Evolutionary conservation across 306 rosid genomes (phyloP), one percentile per base, ranked within the genome.

Genomic region (Malus domestica): DNA sequence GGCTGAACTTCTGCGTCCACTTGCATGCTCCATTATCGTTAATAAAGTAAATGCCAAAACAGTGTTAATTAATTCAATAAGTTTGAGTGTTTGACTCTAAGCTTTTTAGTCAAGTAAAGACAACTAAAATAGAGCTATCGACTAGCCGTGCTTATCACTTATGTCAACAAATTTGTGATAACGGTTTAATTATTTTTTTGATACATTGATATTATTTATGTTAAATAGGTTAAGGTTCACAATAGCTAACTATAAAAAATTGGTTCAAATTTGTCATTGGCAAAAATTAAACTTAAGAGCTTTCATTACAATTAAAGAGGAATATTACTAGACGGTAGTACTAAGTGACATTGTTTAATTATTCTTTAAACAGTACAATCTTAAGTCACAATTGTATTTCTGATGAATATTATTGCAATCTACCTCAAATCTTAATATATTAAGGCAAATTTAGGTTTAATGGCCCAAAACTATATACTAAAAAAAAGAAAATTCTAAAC

Each of bases 21-120:
- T 61, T 25, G 10, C 63, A 22, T 10, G 4, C 27, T 10, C 4
- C 63, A 58, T 58, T 20, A n/a, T n/a, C 23, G 20, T 13, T 22
- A 60, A 60, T 63, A 63, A 10, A 18, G 40, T 9, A 63, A 10
- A 30, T 59, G 76, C 76, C 67, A 72, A 59, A 73, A 12, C 16
- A 55, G 51, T 54, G 27, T 32, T 71, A 20, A 33, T 63, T 12
- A 19, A 8, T 6, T 15, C 6, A 59, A 18, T 1, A 5, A 49
- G 33, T 58, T 70, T 45, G 80, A 77, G 70, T 30, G 33, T 58
- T 69, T 30, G 80, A 69, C 70, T 30, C 33, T 6, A 4, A 66
- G 18, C 14, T 42, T 16, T 5, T 13, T n/a, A 40, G 30, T 73
- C 68, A 19, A 54, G 5, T 68, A 10, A 12, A 22, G 74, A 32